phyloP scores from a whole-genome alignment of 345 rosid genomes.

The Excoecaria cochinchinensis region DNA sequence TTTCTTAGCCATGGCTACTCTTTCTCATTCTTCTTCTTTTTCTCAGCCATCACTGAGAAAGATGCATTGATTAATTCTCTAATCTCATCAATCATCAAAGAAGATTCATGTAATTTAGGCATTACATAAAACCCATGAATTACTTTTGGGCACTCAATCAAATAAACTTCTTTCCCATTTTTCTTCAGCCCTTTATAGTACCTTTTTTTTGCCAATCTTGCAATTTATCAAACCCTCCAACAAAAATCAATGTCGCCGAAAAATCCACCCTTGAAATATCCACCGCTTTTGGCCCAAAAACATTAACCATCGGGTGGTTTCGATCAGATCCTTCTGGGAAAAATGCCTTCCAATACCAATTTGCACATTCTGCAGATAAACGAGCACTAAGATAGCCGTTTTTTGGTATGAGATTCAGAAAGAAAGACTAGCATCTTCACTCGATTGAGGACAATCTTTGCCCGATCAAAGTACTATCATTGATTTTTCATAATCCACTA shows the following conservation, averaged over 20 bases:
- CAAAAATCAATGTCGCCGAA: slow-evolving; percentile 5
- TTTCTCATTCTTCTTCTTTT: too few relatives aligned
- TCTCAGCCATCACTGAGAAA: too few relatives aligned
- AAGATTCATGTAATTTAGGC: slow-evolving; percentile 4
- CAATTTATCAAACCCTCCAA: slow-evolving; percentile 22
- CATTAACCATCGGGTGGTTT: slow-evolving; percentile 20
- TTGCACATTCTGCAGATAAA: background rate
- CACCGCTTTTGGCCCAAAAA: slow-evolving; percentile 18
- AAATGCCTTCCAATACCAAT: slow-evolving; percentile 15
- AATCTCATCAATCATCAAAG: slow-evolving; percentile 23
- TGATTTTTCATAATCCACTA: slow-evolving; percentile 99
- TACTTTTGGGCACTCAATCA: slow-evolving; percentile 19
- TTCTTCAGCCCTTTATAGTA: slow-evolving; percentile 23
- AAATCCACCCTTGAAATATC: slow-evolving; percentile 11
- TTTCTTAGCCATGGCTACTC: too few relatives aligned
- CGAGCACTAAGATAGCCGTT: slow-evolving; percentile 88
- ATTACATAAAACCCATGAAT: slow-evolving; percentile 10
- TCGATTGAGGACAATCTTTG: slow-evolving; percentile 67
- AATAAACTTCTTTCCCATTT: slow-evolving; percentile 17
- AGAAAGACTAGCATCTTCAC: slow-evolving; percentile 83
- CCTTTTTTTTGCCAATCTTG: slow-evolving; percentile 28
- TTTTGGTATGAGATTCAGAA: slow-evolving; percentile 77
- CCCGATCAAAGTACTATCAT: slow-evolving; percentile 82
- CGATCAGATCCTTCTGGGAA: slow-evolving; percentile 15
- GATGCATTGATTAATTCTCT: too few relatives aligned